Percentiles rank a stretch among this genome's conserved stretches.
Evolutionary conservation across 495 filamentous ascomycete genomes (phyloP).

Genomic region (Penicillium taxi): DNA sequence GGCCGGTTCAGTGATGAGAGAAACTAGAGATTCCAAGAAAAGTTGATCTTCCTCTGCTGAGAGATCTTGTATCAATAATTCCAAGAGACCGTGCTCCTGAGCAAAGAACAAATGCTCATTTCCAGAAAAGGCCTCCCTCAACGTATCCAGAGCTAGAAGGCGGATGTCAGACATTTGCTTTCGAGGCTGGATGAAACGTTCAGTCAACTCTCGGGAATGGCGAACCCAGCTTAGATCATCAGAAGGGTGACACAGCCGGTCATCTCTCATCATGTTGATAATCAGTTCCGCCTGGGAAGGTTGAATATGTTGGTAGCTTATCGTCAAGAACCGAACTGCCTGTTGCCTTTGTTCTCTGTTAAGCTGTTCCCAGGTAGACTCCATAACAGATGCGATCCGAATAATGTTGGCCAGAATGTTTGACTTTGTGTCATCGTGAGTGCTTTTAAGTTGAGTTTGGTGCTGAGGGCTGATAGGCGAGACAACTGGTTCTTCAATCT

Average conservation of each 20-base stretch:
- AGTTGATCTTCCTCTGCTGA: conserved; percentile 40
- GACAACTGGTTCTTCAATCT: conserved; percentile 14
- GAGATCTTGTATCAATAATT: conserved; percentile 37
- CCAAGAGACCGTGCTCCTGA: conserved; percentile 30
- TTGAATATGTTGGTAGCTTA: conserved; percentile 32
- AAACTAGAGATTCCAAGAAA: conserved; percentile 43
- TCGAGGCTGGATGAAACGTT: conserved; percentile 57
- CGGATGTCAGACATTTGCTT: conserved; percentile 59
- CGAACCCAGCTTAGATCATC: conserved; percentile 59
- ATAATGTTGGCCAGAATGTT: conserved; percentile 34
- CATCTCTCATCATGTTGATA: conserved; percentile 29
- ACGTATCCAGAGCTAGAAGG: conserved; percentile 54
- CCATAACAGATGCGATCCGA: conserved; percentile 32
- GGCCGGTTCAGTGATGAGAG: conserved; percentile 33
- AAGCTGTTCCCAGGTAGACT: conserved; percentile 36
- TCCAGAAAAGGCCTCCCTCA: conserved; percentile 58
- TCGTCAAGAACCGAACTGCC: conserved; percentile 31
- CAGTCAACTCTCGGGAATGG: conserved; percentile 53
- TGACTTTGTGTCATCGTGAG: conserved; percentile 30
- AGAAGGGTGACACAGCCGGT: conserved; percentile 55
- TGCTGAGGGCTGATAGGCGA: conserved; percentile 17
- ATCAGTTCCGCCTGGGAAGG: conserved; percentile 38
- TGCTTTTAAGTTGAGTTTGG: conserved; percentile 15
- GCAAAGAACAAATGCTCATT: conserved; percentile 31
- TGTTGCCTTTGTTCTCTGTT: conserved; percentile 31